phyloP scores from a whole-genome alignment of 768 basidiomycete genomes.

The Multifurca ochricompacta region DNA sequence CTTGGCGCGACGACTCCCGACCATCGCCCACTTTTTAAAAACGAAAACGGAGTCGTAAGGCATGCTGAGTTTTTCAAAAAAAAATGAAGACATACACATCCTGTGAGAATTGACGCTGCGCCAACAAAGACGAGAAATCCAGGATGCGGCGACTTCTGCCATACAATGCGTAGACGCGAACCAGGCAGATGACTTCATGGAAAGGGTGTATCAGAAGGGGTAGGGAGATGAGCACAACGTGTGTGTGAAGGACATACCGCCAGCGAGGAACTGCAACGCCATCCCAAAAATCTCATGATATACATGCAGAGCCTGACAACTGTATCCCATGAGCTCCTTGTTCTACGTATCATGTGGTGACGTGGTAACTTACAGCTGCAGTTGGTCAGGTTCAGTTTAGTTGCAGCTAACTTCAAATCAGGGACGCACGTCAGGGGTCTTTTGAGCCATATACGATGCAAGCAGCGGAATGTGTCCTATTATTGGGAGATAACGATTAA shows the following conservation, averaged over 20 bases:
- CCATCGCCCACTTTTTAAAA: background rate
- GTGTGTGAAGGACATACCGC: background rate
- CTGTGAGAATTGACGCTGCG: background rate
- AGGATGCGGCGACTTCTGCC: slow-evolving; percentile 2
- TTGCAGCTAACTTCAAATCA: background rate
- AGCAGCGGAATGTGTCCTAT: slow-evolving; percentile 28
- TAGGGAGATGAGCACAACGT: background rate
- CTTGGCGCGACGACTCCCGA: background rate
- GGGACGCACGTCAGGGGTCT: background rate
- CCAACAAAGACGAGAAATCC: background rate
- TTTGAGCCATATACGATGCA: slow-evolving; percentile 18
- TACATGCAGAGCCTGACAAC: background rate
- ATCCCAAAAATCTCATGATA: slow-evolving; percentile 1
- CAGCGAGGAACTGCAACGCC: background rate
- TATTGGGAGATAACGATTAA: slow-evolving; percentile 43
- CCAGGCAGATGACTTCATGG: background rate
- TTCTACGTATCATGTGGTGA: background rate
- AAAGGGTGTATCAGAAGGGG: background rate
- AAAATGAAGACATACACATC: background rate
- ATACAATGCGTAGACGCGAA: slow-evolving; percentile 9
- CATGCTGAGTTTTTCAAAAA: background rate
- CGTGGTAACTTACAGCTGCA: slow-evolving; percentile 1
- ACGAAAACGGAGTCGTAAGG: too few species aligned
- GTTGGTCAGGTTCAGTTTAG: background rate
- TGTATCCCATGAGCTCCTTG: background rate